Conservation (phyloP, 2,329 filamentous ascomycete genomes). For the Penicillium sp. region DNA sequence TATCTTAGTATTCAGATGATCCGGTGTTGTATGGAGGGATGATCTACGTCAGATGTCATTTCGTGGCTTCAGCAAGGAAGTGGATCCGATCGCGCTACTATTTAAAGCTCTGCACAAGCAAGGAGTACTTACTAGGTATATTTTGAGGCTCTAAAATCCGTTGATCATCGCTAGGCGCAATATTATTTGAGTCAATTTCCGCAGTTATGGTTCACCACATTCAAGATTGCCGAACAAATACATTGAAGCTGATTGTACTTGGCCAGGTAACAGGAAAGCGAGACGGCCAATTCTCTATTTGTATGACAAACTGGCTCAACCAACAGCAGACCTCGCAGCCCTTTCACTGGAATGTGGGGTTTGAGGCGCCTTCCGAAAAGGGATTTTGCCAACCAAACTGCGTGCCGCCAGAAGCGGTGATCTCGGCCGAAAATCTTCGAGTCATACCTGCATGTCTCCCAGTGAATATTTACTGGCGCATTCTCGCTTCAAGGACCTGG, state of each 20-base stretch:
- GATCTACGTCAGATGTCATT: not conserved
- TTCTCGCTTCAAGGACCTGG: not conserved
- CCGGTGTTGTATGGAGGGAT: not conserved
- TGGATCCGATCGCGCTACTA: not conserved
- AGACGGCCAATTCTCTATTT: not conserved
- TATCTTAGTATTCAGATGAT: no score
- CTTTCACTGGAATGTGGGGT: not conserved
- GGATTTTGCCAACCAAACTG: not conserved
- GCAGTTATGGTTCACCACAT: not conserved
- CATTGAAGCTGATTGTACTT: not conserved
- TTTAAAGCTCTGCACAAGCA: not conserved
- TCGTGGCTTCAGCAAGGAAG: not conserved
- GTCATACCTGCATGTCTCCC: not conserved
- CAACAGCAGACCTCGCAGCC: not conserved
- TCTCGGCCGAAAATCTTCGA: slow-evolving; percentile 1
- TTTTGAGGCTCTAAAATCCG: not conserved
- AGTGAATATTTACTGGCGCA: not conserved
- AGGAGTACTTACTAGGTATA: not conserved
- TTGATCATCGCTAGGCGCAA: no score
- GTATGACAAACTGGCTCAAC: not conserved
- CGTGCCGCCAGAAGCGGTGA: not conserved
- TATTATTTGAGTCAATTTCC: not conserved
- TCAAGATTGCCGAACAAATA: not conserved
- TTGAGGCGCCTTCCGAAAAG: not conserved
- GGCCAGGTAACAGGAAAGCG: not conserved